Percentiles rank a stretch among this genome's conserved stretches.
phyloP scores from a whole-genome alignment of 2,329 filamentous ascomycete genomes.

The Arthrinium phaeospermum region DNA sequence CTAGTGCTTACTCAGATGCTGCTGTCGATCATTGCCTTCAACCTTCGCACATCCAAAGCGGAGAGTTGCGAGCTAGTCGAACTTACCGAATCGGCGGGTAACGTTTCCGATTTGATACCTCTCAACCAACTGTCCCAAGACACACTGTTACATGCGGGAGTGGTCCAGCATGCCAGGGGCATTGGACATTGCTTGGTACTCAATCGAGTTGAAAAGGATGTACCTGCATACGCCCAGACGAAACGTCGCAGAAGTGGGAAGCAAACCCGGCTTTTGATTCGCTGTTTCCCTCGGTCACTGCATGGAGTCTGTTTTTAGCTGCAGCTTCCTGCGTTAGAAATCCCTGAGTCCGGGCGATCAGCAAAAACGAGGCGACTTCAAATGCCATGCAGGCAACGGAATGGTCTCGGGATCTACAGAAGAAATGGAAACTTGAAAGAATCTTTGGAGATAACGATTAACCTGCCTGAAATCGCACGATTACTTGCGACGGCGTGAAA shows the following conservation, averaged over 20 bases:
- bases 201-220: neutral
- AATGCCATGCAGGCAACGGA: neutral
- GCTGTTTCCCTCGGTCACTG: no score
- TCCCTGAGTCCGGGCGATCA: neutral
- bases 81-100: neutral
- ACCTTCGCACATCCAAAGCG: neutral
- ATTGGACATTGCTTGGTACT: neutral
- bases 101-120: neutral
- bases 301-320: neutral
- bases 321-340: neutral
- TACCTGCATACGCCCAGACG: no score
- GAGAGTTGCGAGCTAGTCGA: neutral
- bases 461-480: neutral
- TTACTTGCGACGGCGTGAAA: neutral
- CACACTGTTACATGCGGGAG: neutral
- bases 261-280: neutral
- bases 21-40: neutral
- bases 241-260: neutral
- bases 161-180: no score
- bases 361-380: neutral
- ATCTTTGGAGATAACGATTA: neutral
- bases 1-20: neutral
- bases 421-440: neutral
- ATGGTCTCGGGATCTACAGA: neutral
- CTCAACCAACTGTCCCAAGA: neutral